These are phyloP conservation scores for Penicillium sp. DNA, from an alignment of 2,329 filamentous ascomycete genomes.

Conservation along the genomic window DNA sequence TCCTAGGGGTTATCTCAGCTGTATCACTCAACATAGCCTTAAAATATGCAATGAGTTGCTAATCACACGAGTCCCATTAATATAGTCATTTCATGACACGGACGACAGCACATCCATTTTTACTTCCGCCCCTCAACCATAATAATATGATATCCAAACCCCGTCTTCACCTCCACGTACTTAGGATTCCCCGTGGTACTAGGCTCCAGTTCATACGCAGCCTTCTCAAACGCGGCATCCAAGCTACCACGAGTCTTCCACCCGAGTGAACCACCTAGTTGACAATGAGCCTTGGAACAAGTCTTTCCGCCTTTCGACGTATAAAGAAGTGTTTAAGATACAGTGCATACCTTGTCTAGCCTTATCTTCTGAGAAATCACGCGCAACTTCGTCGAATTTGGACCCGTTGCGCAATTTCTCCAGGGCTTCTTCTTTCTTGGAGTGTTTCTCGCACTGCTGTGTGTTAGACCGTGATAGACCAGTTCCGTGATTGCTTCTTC, in stretches of 20 bases:
- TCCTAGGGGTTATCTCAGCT: too few relatives aligned
- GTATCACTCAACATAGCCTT: too few relatives aligned
- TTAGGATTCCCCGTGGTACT: slow-evolving; percentile 58
- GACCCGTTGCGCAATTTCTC: slow-evolving; percentile 54
- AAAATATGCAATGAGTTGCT: too few relatives aligned
- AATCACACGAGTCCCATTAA: too few relatives aligned
- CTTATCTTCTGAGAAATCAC: slow-evolving; percentile 61
- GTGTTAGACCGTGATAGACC: background rate
- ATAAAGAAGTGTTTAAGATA: background rate
- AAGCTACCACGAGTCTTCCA: slow-evolving; percentile 57
- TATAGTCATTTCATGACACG: too few relatives aligned
- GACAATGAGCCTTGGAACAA: background rate
- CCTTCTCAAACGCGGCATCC: slow-evolving; percentile 55
- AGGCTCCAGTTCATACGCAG: slow-evolving; percentile 56
- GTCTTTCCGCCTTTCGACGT: background rate
- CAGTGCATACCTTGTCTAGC: slow-evolving; percentile 49
- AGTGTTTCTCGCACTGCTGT: slow-evolving; percentile 55
- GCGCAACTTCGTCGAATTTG: slow-evolving; percentile 61
- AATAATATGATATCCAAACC: slow-evolving; percentile 62
- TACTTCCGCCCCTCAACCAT: slow-evolving; percentile 62
- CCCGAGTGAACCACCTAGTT: slow-evolving; percentile 53
- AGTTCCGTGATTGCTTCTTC: background rate
- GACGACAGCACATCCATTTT: too few relatives aligned
- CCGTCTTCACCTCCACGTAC: slow-evolving; percentile 57
- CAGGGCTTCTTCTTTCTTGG: slow-evolving; percentile 60